These are phyloP conservation scores for Penicillium coffeae DNA, from an alignment of 495 filamentous ascomycete species.

Conservation along the genomic window DNA sequence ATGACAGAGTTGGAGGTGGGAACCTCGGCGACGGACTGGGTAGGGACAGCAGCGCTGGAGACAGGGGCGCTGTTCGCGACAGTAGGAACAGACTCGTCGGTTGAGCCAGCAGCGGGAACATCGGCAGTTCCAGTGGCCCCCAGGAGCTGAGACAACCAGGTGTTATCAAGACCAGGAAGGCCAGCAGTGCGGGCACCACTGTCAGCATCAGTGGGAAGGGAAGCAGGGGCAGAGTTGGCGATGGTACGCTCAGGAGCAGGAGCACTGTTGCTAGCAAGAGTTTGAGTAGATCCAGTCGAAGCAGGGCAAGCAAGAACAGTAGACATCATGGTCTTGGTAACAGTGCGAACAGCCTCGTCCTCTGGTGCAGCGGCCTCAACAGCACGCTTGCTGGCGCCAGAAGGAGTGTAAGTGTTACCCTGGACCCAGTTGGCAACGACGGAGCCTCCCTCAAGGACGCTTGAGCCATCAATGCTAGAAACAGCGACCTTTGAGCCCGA, in stretches of 20 bases:
- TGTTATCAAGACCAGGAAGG: conserved; percentile 15
- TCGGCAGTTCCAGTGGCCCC: conserved; percentile 1
- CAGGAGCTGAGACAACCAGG: conserved; percentile 10
- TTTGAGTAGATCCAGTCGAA: conserved; percentile 1
- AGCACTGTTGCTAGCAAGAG: conserved; percentile 8
- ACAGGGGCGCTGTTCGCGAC: not conserved
- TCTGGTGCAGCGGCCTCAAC: conserved; percentile 2
- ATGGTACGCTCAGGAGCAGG: conserved; percentile 8
- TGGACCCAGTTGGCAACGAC: conserved; percentile 70
- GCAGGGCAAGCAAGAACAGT: conserved; percentile 18
- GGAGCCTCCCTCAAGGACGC: conserved; percentile 66
- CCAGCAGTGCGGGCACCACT: conserved; percentile 4
- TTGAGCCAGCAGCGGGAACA: not conserved
- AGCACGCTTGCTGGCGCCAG: conserved; percentile 26
- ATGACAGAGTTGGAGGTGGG: conserved; percentile 3
- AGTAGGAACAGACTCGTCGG: not conserved
- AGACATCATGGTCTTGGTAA: conserved; percentile 25
- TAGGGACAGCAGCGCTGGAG: not conserved
- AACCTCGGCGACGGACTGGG: conserved; percentile 2
- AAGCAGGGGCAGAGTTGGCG: conserved; percentile 1
- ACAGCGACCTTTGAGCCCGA: conserved; percentile 53
- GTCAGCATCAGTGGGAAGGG: conserved; percentile 1
- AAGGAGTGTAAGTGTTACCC: conserved; percentile 61
- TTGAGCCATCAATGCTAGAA: conserved; percentile 45
- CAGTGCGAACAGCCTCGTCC: conserved; percentile 19